Evolutionary conservation across 768 basidiomycete species (phyloP).

Genomic region (Dioszegia aurantiaca): DNA sequence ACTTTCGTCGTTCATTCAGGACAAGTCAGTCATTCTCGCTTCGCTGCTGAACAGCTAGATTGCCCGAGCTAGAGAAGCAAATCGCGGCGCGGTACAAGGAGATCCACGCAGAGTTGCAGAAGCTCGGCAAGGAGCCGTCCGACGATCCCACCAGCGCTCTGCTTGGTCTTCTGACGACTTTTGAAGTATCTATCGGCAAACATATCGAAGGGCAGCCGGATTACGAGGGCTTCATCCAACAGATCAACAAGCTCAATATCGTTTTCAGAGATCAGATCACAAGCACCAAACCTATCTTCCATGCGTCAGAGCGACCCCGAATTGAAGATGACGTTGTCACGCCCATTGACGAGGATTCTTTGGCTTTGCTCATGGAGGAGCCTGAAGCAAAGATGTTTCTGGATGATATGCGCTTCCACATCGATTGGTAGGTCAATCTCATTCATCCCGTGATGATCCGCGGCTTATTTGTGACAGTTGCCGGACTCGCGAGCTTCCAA

Average conservation of each 20-base stretch:
- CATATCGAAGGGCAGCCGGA: conserved; percentile 8
- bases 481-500: conserved; percentile 11
- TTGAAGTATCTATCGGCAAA: conserved; percentile 1
- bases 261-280: background rate
- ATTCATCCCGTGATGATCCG: no score
- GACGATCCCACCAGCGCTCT: conserved; percentile 26
- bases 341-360: background rate
- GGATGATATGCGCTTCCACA: conserved; percentile 4
- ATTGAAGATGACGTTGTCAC: background rate
- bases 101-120: background rate
- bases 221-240: conserved; percentile 9
- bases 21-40: conserved; percentile 21
- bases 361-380: background rate
- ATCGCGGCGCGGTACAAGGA: background rate
- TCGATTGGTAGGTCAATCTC: background rate
- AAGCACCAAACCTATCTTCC: background rate
- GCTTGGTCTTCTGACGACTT: conserved; percentile 3
- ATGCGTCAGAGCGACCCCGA: background rate
- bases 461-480: background rate
- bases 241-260: background rate
- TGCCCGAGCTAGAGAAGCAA: conserved; percentile 9
- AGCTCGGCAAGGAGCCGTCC: conserved; percentile 47
- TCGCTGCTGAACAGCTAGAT: conserved; percentile 19
- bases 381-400: background rate
- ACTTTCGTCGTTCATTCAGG: conserved; percentile 3